These are phyloP conservation scores for Triticum turgidum DNA, from an alignment of 176 grass and related monocot genomes.

Conservation along the genomic window DNA sequence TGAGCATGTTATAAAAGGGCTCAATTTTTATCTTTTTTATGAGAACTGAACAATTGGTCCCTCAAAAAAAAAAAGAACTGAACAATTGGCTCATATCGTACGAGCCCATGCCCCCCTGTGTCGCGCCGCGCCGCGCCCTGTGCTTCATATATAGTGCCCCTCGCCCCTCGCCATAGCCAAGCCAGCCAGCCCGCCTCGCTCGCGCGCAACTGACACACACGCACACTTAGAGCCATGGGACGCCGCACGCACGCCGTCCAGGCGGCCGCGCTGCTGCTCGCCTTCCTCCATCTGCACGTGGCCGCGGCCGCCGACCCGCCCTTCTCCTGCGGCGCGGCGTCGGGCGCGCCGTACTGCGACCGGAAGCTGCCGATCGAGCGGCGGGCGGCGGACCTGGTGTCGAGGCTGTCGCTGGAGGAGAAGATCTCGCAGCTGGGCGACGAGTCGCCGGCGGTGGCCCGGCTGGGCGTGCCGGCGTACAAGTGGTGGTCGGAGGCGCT, in stretches of 20 bases:
- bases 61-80: too few relatives aligned
- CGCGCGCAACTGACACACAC: too few relatives aligned
- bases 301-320: slow-evolving; percentile 49
- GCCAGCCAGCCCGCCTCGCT: background rate
- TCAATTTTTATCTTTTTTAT: too few relatives aligned
- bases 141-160: slow-evolving; percentile 20
- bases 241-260: background rate
- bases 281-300: background rate
- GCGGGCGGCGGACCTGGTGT: slow-evolving; percentile 64
- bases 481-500: slow-evolving; percentile 98
- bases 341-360: slow-evolving; percentile 63
- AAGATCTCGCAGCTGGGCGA: slow-evolving; percentile 90
- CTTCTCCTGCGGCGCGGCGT: slow-evolving; percentile 65
- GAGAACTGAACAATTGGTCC: too few relatives aligned
- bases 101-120: background rate
- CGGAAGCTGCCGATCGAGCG: slow-evolving; percentile 35
- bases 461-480: slow-evolving; percentile 82
- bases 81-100: background rate
- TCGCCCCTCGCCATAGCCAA: background rate
- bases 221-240: slow-evolving; percentile 59
- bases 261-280: background rate
- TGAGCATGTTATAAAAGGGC: too few relatives aligned
- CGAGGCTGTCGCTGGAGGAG: slow-evolving; percentile 67
- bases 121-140: background rate
- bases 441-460: slow-evolving; percentile 47